These are phyloP conservation scores for Echinochloa phyllopogon DNA, from an alignment of 176 grass and related monocot genomes.

Conservation along the genomic window DNA sequence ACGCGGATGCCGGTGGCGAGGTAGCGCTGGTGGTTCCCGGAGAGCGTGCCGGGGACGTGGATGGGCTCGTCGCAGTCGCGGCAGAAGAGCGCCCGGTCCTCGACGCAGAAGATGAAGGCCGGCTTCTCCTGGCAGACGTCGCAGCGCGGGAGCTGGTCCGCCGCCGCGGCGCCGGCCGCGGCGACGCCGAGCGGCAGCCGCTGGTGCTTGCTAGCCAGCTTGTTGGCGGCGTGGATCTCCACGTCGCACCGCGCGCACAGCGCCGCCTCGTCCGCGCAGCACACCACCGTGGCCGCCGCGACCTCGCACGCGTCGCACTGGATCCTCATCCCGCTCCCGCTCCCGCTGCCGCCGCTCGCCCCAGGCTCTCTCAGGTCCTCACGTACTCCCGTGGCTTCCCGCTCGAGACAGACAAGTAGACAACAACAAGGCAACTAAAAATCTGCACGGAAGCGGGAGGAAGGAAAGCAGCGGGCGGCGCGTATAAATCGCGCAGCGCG, in stretches of 20 bases:
- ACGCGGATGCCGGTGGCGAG: conserved; percentile 91
- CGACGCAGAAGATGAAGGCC: conserved; percentile 97
- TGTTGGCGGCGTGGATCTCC: conserved; percentile 80
- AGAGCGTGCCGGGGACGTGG: conserved; percentile 77
- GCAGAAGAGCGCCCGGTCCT: conserved; percentile 97
- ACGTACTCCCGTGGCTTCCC: not conserved
- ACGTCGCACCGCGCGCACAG: conserved; percentile 79
- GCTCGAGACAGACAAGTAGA: not conserved
- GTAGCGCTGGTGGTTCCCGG: conserved; percentile 80
- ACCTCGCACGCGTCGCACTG: conserved; percentile 85
- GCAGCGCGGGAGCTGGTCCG: conserved; percentile 61
- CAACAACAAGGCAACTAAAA: not conserved
- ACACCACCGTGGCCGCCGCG: conserved; percentile 71
- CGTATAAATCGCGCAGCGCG: conserved; percentile 42
- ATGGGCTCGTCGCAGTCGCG: conserved; percentile 95
- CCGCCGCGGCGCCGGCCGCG: too few species aligned
- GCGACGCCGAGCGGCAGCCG: conserved; percentile 54
- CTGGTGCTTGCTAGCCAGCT: conserved; percentile 84
- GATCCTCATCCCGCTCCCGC: conserved; percentile 62
- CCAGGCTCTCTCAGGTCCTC: not conserved
- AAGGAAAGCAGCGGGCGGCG: not conserved
- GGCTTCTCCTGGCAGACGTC: conserved; percentile 93
- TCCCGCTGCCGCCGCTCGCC: conserved; percentile 56
- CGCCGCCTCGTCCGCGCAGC: conserved; percentile 91
- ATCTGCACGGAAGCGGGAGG: not conserved